Evolutionary conservation across 164 flowering plant species (phyloP), one percentile per base, ranked within the genome.

Genomic region (Magnolia officinalis): DNA sequence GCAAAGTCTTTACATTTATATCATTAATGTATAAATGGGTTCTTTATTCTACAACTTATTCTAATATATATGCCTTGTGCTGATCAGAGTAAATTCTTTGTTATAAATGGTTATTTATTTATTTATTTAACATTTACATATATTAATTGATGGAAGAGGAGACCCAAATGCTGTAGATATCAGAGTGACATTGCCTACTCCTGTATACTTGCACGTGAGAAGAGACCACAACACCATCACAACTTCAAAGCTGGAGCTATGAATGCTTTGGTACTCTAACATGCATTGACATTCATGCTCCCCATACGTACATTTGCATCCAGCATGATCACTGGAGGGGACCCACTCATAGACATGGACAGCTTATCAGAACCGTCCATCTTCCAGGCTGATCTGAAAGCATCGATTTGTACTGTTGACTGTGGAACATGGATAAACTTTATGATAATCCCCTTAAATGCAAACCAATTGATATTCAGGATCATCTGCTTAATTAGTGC

Each of bases 241-340:
- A 82, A 87, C 85, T 89, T 85, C 82, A 89, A 87, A 74, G 90
- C 90, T 37, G 91, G 90, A 68, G 82, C 89, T 2, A 83, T 87
- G 89, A 87, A 87, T 80, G 84, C 91, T 49, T 24, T 89, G 87
- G 90, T 89, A 85, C 79, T 31, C 16, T 65, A 19, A 14, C 16
- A 8, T 52, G 59, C 59, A 9, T 52, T 52, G 2, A 52, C 16
- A 8, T 52, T 52, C 59, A 52, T 2, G 0, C 0, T 11, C 37
- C 7, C 2, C 45, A 4, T 29, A 10, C n/a, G 19, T 13, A 13
- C 9, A 26, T 37, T 2, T 26, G 20, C 23, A 19, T 63, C 24
- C 24, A 21, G 20, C 8, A 58, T 13, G 63, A 58, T 11, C 19
- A 58, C 19, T 18, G 18, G 18, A 58, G 8, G 11, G 13, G 8